Evolutionary conservation across 345 rosid genomes (phyloP).

Genomic region (Salix suchowensis): DNA sequence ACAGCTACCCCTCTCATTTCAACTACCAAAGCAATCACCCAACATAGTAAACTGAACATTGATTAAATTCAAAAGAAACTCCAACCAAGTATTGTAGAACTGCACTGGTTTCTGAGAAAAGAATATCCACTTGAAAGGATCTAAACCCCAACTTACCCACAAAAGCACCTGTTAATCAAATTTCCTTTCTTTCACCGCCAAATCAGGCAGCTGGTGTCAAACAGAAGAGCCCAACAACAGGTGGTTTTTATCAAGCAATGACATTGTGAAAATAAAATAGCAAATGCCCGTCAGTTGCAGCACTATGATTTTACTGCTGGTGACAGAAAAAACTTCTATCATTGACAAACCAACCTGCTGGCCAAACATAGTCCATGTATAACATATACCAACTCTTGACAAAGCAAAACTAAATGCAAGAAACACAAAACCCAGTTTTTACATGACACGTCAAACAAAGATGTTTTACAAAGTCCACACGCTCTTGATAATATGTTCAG

Average conservation of each 20-base stretch:
- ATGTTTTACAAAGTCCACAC: background rate
- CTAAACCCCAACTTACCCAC: background rate
- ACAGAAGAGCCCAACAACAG: background rate
- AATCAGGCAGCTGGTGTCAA: background rate
- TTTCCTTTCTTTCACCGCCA: background rate
- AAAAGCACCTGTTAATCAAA: background rate
- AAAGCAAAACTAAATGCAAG: background rate
- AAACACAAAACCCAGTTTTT: background rate
- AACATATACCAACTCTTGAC: background rate
- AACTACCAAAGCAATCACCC: background rate
- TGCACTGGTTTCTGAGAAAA: background rate
- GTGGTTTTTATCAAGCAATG: background rate
- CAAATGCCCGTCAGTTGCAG: background rate
- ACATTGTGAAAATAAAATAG: slow-evolving; percentile 3
- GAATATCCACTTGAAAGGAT: background rate
- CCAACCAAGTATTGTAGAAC: background rate
- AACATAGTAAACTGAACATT: background rate
- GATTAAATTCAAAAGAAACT: background rate
- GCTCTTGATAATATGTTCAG: background rate
- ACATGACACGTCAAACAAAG: background rate
- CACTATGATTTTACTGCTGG: background rate
- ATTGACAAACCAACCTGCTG: background rate
- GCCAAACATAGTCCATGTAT: background rate
- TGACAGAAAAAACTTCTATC: background rate
- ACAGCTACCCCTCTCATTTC: background rate